Evolutionary conservation across 768 basidiomycete genomes (phyloP).

Genomic region (Trametes punicea): DNA sequence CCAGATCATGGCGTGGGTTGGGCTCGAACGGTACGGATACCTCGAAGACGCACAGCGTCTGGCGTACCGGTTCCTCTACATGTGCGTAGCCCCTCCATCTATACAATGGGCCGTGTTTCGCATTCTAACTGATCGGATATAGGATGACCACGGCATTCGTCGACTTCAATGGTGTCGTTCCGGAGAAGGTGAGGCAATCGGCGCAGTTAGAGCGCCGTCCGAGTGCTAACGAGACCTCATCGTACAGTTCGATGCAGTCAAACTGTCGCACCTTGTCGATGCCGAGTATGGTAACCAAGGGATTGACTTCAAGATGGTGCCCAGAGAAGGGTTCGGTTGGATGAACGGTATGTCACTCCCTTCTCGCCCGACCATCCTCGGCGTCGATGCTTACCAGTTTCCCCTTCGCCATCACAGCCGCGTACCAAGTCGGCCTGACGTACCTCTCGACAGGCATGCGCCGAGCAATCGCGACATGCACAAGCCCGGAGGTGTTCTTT

Average conservation of each 20-base stretch:
- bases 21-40: slow-evolving; percentile 93
- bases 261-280: slow-evolving; percentile 91
- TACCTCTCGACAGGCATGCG: slow-evolving; percentile 94
- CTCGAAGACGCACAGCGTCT: slow-evolving; percentile 89
- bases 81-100: slow-evolving; percentile 47
- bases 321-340: slow-evolving; percentile 98
- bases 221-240: not conserved
- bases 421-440: slow-evolving; percentile 94
- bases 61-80: slow-evolving; percentile 96
- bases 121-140: slow-evolving; percentile 10
- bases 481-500: slow-evolving; percentile 89
- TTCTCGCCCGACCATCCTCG: not conserved
- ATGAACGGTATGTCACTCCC: slow-evolving; percentile 70
- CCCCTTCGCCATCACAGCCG: slow-evolving; percentile 47
- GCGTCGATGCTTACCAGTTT: not conserved
- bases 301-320: slow-evolving; percentile 96
- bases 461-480: slow-evolving; percentile 92
- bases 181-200: slow-evolving; percentile 80
- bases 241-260: slow-evolving; percentile 88
- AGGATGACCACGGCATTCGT: slow-evolving; percentile 95
- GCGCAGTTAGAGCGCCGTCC: not conserved
- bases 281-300: slow-evolving; percentile 98
- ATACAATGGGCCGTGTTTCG: not conserved
- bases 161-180: slow-evolving; percentile 97
- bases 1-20: slow-evolving; percentile 99